Conservation (phyloP, 805 yeast species). For the Candida sithepensis region DNA sequence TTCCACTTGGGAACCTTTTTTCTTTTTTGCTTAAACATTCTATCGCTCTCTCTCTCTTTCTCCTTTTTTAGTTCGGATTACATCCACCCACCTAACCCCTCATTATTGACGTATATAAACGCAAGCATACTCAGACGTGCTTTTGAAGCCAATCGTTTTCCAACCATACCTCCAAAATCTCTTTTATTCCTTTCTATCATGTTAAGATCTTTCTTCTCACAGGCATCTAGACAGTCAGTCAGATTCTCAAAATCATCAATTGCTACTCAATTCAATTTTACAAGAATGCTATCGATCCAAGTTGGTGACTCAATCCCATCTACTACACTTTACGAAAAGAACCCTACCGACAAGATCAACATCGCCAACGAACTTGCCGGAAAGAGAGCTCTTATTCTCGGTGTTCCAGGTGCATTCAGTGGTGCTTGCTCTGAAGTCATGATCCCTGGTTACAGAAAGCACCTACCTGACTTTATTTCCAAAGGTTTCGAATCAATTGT, state of each 20-base stretch:
- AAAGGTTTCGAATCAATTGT: constrained; percentile 65
- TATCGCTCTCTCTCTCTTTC: background rate
- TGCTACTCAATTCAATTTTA: background rate
- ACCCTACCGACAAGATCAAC: constrained; percentile 21
- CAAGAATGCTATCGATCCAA: constrained; percentile 9
- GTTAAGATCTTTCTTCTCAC: background rate
- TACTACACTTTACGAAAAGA: constrained; percentile 19
- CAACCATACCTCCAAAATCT: too few relatives aligned
- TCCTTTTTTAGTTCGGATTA: background rate
- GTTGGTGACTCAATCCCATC: constrained; percentile 22
- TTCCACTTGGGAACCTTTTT: background rate
- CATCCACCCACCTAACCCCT: background rate
- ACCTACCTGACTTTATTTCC: constrained; percentile 46
- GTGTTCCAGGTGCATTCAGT: constrained; percentile 77
- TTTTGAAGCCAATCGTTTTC: too few relatives aligned
- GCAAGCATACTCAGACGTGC: too few relatives aligned
- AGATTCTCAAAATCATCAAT: background rate
- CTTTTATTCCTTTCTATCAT: too few relatives aligned
- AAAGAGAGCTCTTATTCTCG: constrained; percentile 45
- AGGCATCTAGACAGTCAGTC: background rate
- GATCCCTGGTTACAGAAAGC: constrained; percentile 67
- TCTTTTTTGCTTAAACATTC: background rate
- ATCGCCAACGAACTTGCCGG: constrained; percentile 19
- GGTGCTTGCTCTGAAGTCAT: constrained; percentile 74
- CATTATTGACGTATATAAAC: background rate